Evolutionary conservation across 345 rosid species (phyloP), one percentile per base, ranked within the genome.

Genomic region (Syzygium aqueum): DNA sequence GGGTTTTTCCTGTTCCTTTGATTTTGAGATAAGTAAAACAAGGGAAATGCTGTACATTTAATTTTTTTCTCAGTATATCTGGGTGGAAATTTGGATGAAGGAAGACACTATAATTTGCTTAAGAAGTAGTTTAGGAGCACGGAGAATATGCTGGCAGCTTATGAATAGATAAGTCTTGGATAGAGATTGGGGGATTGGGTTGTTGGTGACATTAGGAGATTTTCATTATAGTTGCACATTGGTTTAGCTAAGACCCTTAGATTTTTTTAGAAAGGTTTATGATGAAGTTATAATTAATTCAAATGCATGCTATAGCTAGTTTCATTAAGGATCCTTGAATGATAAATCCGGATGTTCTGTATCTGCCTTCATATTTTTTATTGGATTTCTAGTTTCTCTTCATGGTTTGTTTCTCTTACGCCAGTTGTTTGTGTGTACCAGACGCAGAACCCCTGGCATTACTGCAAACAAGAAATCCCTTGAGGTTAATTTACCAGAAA

Each of bases 401-500:
- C 19, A 52, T 73, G 57, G 21, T 51, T n/a, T 53, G 77, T 22
- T 73, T 73, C 7, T 67, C 53, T 77, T 67, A 73, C 19, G 15
- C 80, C 2, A 11, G 14, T 37, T 21, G 83, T 57, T 86, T 82
- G 77, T 89, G 73, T 90, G 84, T 89, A 67, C 84, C 92, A 97
- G 99, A 94, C 98, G 99, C 85, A 97, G 91, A 91, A 90, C 98
- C 87, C 95, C 96, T 89, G 95, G 96, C 85, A 54, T 94, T 87
- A 89, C 97, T 53, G 98, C 95, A 85, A 97, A 93, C 94, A 97
- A 93, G 90, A 97, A 93, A 90, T 93, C 90, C 86, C 98, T 96
- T 88, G 99, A 96, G 91, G 99, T 96, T 86, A 94, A 95, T 90
- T 91, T 97, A 88, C 95, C 99, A 89, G 99, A 97, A 93, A 97